phyloP scores from a whole-genome alignment of 2,329 filamentous ascomycete species.

The Neocatenulostroma microsporum region DNA sequence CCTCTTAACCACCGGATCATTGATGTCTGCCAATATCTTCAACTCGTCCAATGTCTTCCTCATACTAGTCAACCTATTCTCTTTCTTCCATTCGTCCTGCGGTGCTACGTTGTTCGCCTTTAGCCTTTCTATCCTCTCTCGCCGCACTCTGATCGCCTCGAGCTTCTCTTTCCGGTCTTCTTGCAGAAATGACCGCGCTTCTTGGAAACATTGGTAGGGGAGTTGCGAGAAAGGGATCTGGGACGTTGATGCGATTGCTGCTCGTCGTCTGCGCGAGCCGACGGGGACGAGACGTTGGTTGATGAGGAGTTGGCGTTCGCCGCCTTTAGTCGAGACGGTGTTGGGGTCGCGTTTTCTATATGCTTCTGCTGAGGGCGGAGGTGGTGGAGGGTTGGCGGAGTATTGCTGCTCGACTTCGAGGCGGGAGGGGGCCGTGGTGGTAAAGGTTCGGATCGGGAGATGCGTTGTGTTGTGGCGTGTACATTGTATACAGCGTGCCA shows the following conservation, averaged over 20 bases:
- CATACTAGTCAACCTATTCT: conserved; percentile 62
- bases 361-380: conserved; percentile 30
- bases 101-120: conserved; percentile 40
- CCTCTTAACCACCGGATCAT: conserved; percentile 90
- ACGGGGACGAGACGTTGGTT: conserved; percentile 55
- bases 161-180: conserved; percentile 78
- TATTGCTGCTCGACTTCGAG: conserved; percentile 37
- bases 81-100: conserved; percentile 41
- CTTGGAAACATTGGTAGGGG: conserved; percentile 96
- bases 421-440: conserved; percentile 36
- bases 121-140: conserved; percentile 60
- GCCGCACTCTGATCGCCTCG: conserved; percentile 58
- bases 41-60: conserved; percentile 63
- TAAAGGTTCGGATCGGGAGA: conserved; percentile 39
- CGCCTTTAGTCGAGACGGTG: conserved; percentile 51
- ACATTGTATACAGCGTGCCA: conserved; percentile 23
- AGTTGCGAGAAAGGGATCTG: conserved; percentile 81
- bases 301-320: conserved; percentile 62
- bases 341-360: conserved; percentile 5
- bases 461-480: conserved; percentile 19
- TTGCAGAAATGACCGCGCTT: conserved; percentile 75
- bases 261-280: conserved; percentile 75
- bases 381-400: conserved; percentile 17
- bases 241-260: conserved; percentile 40
- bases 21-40: conserved; percentile 88